phyloP scores from a whole-genome alignment of 495 filamentous ascomycete species.

The Pyrenula massariospora region DNA sequence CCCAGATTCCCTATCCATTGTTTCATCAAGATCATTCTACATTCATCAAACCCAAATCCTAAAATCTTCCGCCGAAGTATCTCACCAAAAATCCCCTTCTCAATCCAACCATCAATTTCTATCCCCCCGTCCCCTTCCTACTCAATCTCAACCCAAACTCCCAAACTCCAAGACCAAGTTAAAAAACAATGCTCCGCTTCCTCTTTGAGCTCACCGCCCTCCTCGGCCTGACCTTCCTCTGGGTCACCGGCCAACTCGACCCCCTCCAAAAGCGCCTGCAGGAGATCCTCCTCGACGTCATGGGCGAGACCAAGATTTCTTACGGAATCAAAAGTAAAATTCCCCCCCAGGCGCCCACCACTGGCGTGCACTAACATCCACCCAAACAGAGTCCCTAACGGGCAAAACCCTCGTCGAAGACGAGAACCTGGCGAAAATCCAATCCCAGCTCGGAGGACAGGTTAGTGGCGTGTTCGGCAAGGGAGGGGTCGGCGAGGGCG shows the following conservation, averaged over 20 bases:
- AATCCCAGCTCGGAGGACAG: constrained; percentile 19
- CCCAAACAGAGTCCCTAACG: constrained; percentile 13
- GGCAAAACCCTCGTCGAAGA: constrained; percentile 22
- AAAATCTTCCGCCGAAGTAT: too few relatives aligned
- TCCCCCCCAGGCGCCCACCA: not conserved
- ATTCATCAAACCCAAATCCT: too few relatives aligned
- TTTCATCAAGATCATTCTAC: too few relatives aligned
- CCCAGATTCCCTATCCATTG: too few relatives aligned
- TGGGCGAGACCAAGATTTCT: constrained; percentile 39
- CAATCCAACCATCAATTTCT: too few relatives aligned
- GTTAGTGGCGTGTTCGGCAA: constrained; percentile 14
- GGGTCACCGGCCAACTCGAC: constrained; percentile 23
- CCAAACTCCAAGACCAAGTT: too few relatives aligned
- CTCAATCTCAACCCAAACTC: too few relatives aligned
- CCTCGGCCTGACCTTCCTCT: constrained; percentile 17
- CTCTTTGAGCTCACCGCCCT: constrained; percentile 8
- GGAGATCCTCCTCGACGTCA: constrained; percentile 32
- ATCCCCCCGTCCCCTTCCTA: too few relatives aligned
- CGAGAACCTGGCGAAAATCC: constrained; percentile 22
- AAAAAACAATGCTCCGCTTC: constrained; percentile 16
- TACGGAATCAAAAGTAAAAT: constrained; percentile 25
- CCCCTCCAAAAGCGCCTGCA: constrained; percentile 28
- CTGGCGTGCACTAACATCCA: not conserved
- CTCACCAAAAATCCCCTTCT: too few relatives aligned
- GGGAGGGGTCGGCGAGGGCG: constrained; percentile 9